Evolutionary conservation across 345 rosid species (phyloP), one percentile per base, ranked within the genome.

Genomic region (Murraya koenigii): DNA sequence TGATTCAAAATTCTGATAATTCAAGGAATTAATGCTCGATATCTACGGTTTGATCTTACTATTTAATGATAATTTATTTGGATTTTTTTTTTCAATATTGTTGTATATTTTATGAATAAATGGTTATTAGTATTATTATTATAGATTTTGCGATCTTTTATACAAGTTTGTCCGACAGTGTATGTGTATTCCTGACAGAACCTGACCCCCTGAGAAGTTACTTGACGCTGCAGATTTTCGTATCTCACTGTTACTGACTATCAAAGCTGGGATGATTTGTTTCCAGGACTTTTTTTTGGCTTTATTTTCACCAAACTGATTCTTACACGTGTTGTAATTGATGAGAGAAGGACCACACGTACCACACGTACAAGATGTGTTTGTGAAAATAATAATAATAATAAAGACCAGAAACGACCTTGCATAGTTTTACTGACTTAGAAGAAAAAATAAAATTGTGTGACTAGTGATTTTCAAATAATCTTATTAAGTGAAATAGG

Each of bases 211-310:
- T n/a, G 54, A n/a, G 4, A 23, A 2, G 44, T 25, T 25, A 35
- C 26, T 33, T 72, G 66, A 72, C 25, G 58, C 56, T 39, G 67
- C 67, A 39, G 68, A 74, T 74, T 63, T 74, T 44, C 68, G 38
- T 8, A 60, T 74, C 77, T 22, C 41, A 61, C 26, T 39, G 39
- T 22, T 60, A 61, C 55, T 39, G 68, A 38, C 36, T 5, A 1
- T 59, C 22, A 71, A 61, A 41, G 68, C 68, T 8, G 36, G 39
- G 49, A 47, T 44, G 32, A 47, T 32, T 20, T 28, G 13, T 41
- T 41, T 41, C 25, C 35, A 39, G 38, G 8, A 19, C 13, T 14
- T 30, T 25, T 73, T 73, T 38, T 38, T 1, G 22, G 33, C 44
- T 5, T 36, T 64, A 64, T 36, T 73, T 23, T 73, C 22, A 15